A percentile compares a stretch with the other conserved stretches of the same genome.
Conservation (phyloP, 495 filamentous ascomycete genomes). For the Xylaria sp. region DNA sequence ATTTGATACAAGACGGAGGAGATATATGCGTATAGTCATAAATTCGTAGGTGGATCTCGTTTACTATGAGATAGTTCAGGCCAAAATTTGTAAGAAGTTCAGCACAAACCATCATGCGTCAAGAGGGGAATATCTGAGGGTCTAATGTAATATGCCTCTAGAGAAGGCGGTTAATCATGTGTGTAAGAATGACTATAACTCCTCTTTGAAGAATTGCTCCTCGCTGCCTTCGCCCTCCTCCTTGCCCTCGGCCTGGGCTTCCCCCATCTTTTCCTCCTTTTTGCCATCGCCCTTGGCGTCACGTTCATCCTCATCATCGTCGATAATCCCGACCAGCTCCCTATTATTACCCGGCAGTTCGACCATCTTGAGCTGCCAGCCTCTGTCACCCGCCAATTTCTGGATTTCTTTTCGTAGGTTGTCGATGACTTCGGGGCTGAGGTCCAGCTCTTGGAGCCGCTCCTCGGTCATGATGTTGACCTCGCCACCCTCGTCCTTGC, state of each 20-base stretch:
- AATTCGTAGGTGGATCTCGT: not conserved
- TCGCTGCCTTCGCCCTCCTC: slow-evolving; percentile 44
- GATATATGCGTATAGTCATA: not conserved
- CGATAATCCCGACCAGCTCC: slow-evolving; percentile 55
- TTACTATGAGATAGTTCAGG: not conserved
- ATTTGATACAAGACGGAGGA: not conserved
- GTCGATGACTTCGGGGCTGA: slow-evolving; percentile 73
- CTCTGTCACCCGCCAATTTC: slow-evolving; percentile 57
- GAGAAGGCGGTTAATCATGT: slow-evolving; percentile 34
- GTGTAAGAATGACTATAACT: slow-evolving; percentile 42
- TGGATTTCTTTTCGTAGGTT: slow-evolving; percentile 65
- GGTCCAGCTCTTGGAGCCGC: slow-evolving; percentile 69
- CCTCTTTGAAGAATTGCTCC: slow-evolving; percentile 57
- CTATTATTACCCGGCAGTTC: slow-evolving; percentile 45
- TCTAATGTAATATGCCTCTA: slow-evolving; percentile 24
- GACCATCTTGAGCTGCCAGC: slow-evolving; percentile 63
- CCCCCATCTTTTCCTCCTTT: slow-evolving; percentile 17
- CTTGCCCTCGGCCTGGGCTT: slow-evolving; percentile 3
- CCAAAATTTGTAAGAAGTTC: not conserved
- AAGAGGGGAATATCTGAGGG: not conserved
- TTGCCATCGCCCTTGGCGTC: slow-evolving; percentile 39
- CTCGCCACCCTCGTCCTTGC: slow-evolving; percentile 62
- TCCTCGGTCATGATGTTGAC: slow-evolving; percentile 61
- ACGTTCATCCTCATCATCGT: slow-evolving; percentile 53
- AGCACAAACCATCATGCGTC: not conserved